Base-by-base conservation (phyloP, 2,329 filamentous ascomycete species). In the Aureobasidium melanogenum region DNA sequence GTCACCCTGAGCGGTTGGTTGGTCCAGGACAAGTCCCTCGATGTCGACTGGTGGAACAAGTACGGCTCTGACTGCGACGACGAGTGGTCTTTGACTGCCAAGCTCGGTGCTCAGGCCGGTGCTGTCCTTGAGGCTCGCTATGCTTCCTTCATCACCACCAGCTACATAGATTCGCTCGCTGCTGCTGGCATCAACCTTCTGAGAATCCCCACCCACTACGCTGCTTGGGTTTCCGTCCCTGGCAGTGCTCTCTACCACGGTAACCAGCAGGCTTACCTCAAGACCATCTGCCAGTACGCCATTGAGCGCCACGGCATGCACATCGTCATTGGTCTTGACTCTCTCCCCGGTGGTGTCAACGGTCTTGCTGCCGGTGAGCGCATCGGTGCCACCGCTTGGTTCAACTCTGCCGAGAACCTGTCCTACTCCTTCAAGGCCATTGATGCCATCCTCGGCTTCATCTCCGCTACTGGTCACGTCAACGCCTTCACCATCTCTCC, bases 261-360 rank as follows among this genome's bases (percentile, higher is more conserved):
- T 36, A 61, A 63, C 30, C 62, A 63, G 47, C 57, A 56, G 30
- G 47, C 43, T 34, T 38, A 63, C 52, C 51, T 63, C 50, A 60
- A 56, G 51, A 54, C 57, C 26, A 61, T 63, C 62, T 51, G 47
- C 46, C 24, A 60, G 9, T 75, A 75, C 47, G 73, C 73, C 32
- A 75, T 74, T 41, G 58, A 65, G 12, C 69, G 66, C 34, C 69
- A 73, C 61, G 67, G 66, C 38, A 74, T 74, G 71, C 72, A 74
- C 61, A 66, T 74, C 54, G 66, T 74, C 34, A 65, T 74, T 17
- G 71, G 69, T 36, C 63, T 74, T 15, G 71, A 74, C 64, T 68
- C 69, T 8, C 67, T 70, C 7, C 65, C 68, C n/a, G 67, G 72
- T 30, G 67, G 70, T 64, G 69, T 73, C 50, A 74, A 74, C 60